Base-by-base conservation (phyloP, 495 filamentous ascomycete species). In the Sabuloglossum arenarium region DNA sequence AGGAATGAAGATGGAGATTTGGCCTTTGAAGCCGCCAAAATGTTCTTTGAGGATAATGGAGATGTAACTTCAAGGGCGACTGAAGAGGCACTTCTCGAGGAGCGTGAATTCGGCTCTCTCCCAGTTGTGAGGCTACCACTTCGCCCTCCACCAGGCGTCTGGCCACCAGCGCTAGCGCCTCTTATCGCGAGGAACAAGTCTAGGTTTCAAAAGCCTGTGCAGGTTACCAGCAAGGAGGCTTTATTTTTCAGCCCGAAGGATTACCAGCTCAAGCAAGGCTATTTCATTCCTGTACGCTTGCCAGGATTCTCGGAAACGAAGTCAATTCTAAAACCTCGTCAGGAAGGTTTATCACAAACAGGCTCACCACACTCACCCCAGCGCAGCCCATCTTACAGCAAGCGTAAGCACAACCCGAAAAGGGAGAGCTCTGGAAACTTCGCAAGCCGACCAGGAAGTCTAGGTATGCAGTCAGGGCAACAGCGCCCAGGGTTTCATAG, bases 41-140 rank as follows among this genome's bases (percentile, higher is more conserved):
- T 28, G 43, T 66, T 63, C 29, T 58, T 30, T 19, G 31, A 37
- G 12, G 30, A 29, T 31, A 49, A 55, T 23, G 56, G 23, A 14
- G 53, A 50, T 24, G 53, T 63, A 25, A 73, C 70, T 39, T 77
- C 75, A 3, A 80, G 76, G 59, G 77, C 77, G 25, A 81, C 83
- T 61, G 81, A 80, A 30, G 85, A 90, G 59, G 84, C 82, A 56
- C 83, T 86, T 60, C 87, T 90, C 56, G 85, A 87, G 58, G 83
- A 89, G 63, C 83, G 84, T 58, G 85, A 88, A 65, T 83, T 82
- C 65, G 85, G 84, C 4, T 88, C 84, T 43, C 66, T 85, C 23
- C 85, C 85, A 11, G 73, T 77, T 32, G 77, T 90, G 16, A 77
- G 74, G 51, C 71, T 88, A 3, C 84, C 85, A 12, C 70, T 69